Conservation (phyloP, 1,284 basidiomycete species). For the Peniophora sp. region DNA sequence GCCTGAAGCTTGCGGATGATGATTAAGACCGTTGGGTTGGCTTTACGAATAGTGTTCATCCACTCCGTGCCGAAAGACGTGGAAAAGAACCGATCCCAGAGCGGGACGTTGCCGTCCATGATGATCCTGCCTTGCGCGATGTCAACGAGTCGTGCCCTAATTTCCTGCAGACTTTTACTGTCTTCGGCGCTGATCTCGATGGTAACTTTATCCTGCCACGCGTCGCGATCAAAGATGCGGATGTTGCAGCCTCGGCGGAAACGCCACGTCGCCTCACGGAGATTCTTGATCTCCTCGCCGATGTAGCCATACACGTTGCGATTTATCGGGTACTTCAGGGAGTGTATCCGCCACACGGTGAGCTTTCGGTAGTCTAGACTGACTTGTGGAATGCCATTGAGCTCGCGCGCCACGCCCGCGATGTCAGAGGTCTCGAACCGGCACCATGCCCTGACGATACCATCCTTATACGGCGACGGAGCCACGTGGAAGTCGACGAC, state of each 20-base stretch:
- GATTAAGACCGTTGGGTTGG: constrained; percentile 32
- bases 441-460: constrained; percentile 43
- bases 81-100: constrained; percentile 59
- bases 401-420: constrained; percentile 38
- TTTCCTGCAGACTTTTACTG: constrained; percentile 35
- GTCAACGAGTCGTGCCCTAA: constrained; percentile 54
- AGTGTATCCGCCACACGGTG: constrained; percentile 39
- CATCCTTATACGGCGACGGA: constrained; percentile 43
- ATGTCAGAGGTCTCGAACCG: constrained; percentile 38
- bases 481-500: constrained; percentile 35
- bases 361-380: constrained; percentile 36
- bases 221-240: constrained; percentile 9
- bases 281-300: constrained; percentile 13
- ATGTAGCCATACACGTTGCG: constrained; percentile 24
- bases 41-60: constrained; percentile 31
- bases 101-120: constrained; percentile 34
- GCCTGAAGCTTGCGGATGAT: constrained; percentile 31
- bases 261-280: constrained; percentile 14
- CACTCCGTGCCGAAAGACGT: constrained; percentile 32
- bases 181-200: constrained; percentile 41
- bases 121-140: constrained; percentile 52
- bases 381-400: constrained; percentile 32
- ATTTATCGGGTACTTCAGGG: constrained; percentile 36
- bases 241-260: constrained; percentile 16
- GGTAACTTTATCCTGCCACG: constrained; percentile 14